phyloP scores from a whole-genome alignment of 257 asterid genomes.

The Marsdenia floribunda region DNA sequence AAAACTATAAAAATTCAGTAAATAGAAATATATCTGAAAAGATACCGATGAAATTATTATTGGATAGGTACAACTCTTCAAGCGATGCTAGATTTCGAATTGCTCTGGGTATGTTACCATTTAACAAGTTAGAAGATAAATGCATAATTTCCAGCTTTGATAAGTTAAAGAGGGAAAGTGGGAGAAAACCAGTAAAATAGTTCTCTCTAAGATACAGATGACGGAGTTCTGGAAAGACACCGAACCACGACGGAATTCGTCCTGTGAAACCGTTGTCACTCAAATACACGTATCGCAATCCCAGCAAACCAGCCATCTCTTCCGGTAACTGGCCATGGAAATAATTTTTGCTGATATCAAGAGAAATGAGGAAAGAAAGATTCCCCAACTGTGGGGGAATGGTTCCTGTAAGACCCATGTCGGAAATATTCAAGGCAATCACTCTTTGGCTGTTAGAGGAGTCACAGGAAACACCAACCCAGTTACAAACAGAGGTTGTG shows the following conservation, averaged over 20 bases:
- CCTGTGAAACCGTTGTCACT: neutral
- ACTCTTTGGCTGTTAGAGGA: neutral
- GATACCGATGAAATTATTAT: constrained; percentile 24
- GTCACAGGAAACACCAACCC: neutral
- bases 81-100: constrained; percentile 23
- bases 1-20: too few species aligned
- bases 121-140: constrained; percentile 20
- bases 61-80: constrained; percentile 14
- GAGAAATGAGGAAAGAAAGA: neutral
- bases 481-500: neutral
- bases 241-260: neutral
- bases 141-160: constrained; percentile 1
- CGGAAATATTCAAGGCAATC: neutral
- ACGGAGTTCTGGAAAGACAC: neutral
- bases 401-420: neutral
- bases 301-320: neutral
- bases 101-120: constrained; percentile 23
- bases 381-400: neutral
- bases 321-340: neutral
- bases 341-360: neutral
- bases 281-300: neutral
- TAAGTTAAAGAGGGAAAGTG: neutral
- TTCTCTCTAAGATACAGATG: neutral
- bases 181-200: neutral
- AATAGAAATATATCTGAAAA: too few species aligned